Percentiles rank a stretch among this genome's conserved stretches.
Evolutionary conservation across 2,329 filamentous ascomycete species (phyloP).

Genomic region (Pseudocercospora crystallina): DNA sequence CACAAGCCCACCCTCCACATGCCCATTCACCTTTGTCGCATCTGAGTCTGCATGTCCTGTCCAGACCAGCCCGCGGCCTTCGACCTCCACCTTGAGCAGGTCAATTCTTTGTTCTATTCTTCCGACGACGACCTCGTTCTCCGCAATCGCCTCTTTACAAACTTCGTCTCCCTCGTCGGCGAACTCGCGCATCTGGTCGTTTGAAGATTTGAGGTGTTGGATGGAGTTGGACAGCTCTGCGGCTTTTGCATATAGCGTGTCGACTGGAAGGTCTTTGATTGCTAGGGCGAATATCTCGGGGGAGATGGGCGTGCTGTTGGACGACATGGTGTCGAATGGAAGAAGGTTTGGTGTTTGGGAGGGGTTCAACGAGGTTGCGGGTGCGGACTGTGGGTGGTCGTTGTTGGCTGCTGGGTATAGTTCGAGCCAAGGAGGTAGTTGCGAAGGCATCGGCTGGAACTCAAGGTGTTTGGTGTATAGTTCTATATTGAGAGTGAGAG

Average conservation of each 20-base stretch:
- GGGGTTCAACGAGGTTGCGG: slow-evolving; percentile 6
- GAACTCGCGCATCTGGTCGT: slow-evolving; percentile 69
- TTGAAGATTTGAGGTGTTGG: slow-evolving; percentile 70
- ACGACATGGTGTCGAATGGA: slow-evolving; percentile 19
- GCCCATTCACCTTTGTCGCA: slow-evolving; percentile 20
- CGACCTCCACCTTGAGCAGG: slow-evolving; percentile 64
- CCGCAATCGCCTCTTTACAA: slow-evolving; percentile 70
- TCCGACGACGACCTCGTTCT: slow-evolving; percentile 68
- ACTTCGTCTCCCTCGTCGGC: slow-evolving; percentile 64
- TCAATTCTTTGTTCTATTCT: slow-evolving; percentile 67
- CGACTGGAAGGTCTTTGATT: slow-evolving; percentile 64
- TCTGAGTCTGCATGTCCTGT: slow-evolving; percentile 31
- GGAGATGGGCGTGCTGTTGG: slow-evolving; percentile 28
- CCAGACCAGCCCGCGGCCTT: slow-evolving; percentile 60
- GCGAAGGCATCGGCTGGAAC: slow-evolving; percentile 9
- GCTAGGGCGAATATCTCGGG: slow-evolving; percentile 49
- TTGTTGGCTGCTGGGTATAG: slow-evolving; percentile 11
- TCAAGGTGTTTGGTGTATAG: too few relatives aligned
- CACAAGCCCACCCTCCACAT: slow-evolving; percentile 14
- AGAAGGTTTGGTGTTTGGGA: slow-evolving; percentile 16
- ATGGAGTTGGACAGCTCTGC: slow-evolving; percentile 75
- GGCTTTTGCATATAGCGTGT: slow-evolving; percentile 69
- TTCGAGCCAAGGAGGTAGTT: slow-evolving; percentile 17
- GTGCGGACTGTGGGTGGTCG: background rate
- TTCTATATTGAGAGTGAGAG: background rate